Conservation (phyloP, 2,329 filamentous ascomycete species). For the Cytospora piceicola region DNA sequence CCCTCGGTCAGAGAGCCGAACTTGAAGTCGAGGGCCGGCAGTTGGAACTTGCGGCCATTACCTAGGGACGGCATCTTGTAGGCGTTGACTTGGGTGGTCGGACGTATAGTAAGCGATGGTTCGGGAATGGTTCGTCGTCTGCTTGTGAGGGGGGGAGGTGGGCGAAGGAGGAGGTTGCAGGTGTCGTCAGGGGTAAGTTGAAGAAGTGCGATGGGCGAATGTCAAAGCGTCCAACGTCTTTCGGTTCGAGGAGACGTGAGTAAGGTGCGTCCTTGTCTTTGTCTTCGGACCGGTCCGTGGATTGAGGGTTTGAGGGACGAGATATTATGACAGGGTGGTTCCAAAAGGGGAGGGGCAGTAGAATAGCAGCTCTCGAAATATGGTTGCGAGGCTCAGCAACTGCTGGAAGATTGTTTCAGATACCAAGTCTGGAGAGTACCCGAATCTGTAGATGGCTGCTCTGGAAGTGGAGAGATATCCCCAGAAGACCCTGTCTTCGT, state of each 20-base stretch:
- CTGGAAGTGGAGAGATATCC: slow-evolving; percentile 11
- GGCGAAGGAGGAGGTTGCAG: slow-evolving; percentile 17
- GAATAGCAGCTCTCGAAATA: slow-evolving; percentile 12
- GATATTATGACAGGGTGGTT: slow-evolving; percentile 10
- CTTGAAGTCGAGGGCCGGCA: slow-evolving; percentile 62
- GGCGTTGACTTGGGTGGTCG: slow-evolving; percentile 8
- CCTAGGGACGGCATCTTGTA: slow-evolving; percentile 38
- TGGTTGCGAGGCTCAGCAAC: slow-evolving; percentile 20
- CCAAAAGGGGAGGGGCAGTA: slow-evolving; percentile 14
- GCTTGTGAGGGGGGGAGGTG: slow-evolving; percentile 8
- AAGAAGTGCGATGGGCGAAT: slow-evolving; percentile 14
- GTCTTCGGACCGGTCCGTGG: slow-evolving; percentile 20
- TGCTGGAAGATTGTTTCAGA: slow-evolving; percentile 17
- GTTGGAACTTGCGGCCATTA: slow-evolving; percentile 49
- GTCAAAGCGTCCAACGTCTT: slow-evolving; percentile 18
- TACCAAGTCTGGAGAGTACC: slow-evolving; percentile 10
- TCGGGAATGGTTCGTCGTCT: slow-evolving; percentile 4
- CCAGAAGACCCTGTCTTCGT: slow-evolving; percentile 21
- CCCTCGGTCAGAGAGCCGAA: slow-evolving; percentile 64
- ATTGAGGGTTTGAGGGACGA: neutral
- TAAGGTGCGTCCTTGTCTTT: slow-evolving; percentile 10
- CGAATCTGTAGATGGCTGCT: slow-evolving; percentile 13
- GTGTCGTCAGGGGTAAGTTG: slow-evolving; percentile 25
- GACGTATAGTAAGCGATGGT: slow-evolving; percentile 1
- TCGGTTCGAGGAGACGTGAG: slow-evolving; percentile 8